Conservation (phyloP, 2,329 filamentous ascomycete genomes). For the Aspergillus aculeatinus region DNA sequence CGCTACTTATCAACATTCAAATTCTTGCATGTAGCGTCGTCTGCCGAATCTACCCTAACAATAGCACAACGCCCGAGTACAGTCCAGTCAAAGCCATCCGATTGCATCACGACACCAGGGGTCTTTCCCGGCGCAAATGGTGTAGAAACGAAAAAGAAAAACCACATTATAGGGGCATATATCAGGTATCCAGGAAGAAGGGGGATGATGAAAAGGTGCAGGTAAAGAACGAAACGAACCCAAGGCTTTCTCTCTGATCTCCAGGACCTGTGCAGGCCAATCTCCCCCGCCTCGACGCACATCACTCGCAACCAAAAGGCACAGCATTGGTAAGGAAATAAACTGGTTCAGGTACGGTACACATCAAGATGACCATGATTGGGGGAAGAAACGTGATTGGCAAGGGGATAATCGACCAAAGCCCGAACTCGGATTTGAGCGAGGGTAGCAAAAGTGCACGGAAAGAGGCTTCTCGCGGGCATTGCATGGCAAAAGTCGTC, state of each 20-base stretch:
- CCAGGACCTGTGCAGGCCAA: constrained; percentile 17
- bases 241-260: constrained; percentile 19
- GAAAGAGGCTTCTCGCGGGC: background rate
- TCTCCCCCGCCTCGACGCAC: constrained; percentile 10
- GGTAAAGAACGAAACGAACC: constrained; percentile 17
- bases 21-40: constrained; percentile 5
- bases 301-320: constrained; percentile 18
- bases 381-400: constrained; percentile 9
- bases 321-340: constrained; percentile 21
- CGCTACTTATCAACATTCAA: background rate
- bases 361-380: constrained; percentile 22
- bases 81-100: constrained; percentile 9
- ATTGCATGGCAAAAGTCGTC: background rate
- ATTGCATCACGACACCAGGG: constrained; percentile 11
- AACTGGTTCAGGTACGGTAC: constrained; percentile 22
- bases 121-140: constrained; percentile 10
- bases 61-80: constrained; percentile 5
- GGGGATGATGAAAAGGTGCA: constrained; percentile 13
- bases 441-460: constrained; percentile 7
- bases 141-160: constrained; percentile 10
- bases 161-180: constrained; percentile 23
- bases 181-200: constrained; percentile 23
- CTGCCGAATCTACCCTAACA: constrained; percentile 7
- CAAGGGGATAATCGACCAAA: constrained; percentile 8
- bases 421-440: constrained; percentile 12